These are phyloP conservation scores for Escallonia herrerae DNA, from an alignment of 129 eudicot species.

Conservation along the genomic window DNA sequence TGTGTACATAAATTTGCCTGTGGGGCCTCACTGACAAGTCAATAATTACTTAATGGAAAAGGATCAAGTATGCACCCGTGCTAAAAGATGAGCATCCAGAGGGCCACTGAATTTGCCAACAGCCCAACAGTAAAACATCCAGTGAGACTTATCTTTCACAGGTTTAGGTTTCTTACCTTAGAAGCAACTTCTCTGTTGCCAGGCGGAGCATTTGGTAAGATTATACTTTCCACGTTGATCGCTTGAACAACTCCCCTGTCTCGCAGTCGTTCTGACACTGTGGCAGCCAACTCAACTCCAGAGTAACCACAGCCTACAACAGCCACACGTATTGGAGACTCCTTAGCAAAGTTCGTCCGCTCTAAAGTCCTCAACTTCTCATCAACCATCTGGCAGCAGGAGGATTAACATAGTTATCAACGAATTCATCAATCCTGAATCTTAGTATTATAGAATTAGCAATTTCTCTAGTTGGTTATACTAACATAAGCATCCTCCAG, in stretches of 20 bases:
- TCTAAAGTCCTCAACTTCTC: slow-evolving; percentile 62
- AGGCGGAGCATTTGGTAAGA: slow-evolving; percentile 77
- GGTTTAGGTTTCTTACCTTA: slow-evolving; percentile 44
- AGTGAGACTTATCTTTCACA: not conserved
- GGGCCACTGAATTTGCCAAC: too few relatives aligned
- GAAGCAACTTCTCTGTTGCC: slow-evolving; percentile 89
- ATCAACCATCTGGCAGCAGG: slow-evolving; percentile 62
- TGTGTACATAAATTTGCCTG: too few relatives aligned
- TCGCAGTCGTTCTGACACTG: slow-evolving; percentile 83
- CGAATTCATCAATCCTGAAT: not conserved
- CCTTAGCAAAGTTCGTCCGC: slow-evolving; percentile 57
- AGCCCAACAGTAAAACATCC: too few relatives aligned
- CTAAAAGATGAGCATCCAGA: too few relatives aligned
- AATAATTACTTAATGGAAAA: too few relatives aligned
- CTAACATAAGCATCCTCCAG: slow-evolving; percentile 93
- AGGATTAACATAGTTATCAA: not conserved
- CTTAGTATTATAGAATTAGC: not conserved
- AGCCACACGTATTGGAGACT: slow-evolving; percentile 61
- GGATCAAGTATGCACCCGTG: too few relatives aligned
- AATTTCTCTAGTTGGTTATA: slow-evolving; percentile 12
- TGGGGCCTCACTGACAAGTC: too few relatives aligned
- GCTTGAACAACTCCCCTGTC: slow-evolving; percentile 84
- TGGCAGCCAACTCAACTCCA: slow-evolving; percentile 91
- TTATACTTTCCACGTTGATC: slow-evolving; percentile 55
- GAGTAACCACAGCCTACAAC: slow-evolving; percentile 98